A percentile compares a stretch with the other conserved stretches of the same genome.
Evolutionary conservation across 352 stramenopile species (phyloP).

Genomic region (Phytophthora nicotianae): DNA sequence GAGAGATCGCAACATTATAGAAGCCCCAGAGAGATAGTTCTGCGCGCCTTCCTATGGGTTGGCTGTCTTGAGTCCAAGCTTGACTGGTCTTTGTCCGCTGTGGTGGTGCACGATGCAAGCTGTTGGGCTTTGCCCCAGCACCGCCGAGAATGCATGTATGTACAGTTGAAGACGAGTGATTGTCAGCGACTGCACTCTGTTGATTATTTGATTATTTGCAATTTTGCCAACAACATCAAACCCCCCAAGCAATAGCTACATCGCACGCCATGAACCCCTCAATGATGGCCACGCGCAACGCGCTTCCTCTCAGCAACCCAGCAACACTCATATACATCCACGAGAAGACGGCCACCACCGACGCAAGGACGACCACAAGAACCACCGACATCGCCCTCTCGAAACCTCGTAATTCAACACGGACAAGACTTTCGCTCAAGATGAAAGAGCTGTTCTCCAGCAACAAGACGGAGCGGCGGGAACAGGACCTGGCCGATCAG

Average conservation of each 20-base stretch:
- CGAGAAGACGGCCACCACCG: slow-evolving; percentile 9
- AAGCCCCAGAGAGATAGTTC: slow-evolving; percentile 3
- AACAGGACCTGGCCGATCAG: neutral
- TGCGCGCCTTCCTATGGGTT: neutral
- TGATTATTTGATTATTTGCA: slow-evolving; percentile 3
- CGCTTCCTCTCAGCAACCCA: slow-evolving; percentile 20
- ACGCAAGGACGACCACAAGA: neutral
- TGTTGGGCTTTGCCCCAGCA: neutral
- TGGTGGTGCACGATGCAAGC: neutral
- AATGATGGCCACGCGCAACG: slow-evolving; percentile 25
- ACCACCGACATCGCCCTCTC: neutral
- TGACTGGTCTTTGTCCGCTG: slow-evolving; percentile 1
- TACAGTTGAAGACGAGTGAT: slow-evolving; percentile 8
- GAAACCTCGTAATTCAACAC: slow-evolving; percentile 8
- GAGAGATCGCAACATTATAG: too few species aligned
- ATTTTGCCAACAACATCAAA: slow-evolving; percentile 6
- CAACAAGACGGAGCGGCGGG: slow-evolving; percentile 1
- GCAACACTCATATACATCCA: slow-evolving; percentile 21
- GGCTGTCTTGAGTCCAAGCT: neutral
- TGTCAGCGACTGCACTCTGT: too few species aligned
- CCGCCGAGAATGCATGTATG: slow-evolving; percentile 13
- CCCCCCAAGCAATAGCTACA: neutral
- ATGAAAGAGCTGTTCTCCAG: slow-evolving; percentile 13
- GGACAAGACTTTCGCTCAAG: slow-evolving; percentile 10
- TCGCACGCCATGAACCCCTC: slow-evolving; percentile 5